These are phyloP conservation scores for Neoarthrinium moseri DNA, from an alignment of 2,329 filamentous ascomycete genomes.

Conservation along the genomic window DNA sequence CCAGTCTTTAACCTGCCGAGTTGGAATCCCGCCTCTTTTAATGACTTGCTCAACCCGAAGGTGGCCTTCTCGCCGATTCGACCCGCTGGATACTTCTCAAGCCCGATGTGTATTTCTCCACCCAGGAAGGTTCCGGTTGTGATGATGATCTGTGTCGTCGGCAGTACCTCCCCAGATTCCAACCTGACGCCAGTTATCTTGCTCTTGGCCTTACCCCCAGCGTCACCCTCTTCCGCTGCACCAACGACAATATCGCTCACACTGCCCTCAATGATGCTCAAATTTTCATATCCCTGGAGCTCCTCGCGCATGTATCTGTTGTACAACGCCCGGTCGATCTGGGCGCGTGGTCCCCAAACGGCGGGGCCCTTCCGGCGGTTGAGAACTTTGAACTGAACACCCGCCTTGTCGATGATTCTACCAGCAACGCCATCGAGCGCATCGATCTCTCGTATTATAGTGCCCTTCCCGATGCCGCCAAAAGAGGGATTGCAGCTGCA, in stretches of 20 bases:
- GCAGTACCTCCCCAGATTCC: slow-evolving; percentile 82
- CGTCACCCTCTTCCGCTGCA: slow-evolving; percentile 50
- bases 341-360: slow-evolving; percentile 94
- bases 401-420: slow-evolving; percentile 87
- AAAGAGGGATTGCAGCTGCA: slow-evolving; percentile 98
- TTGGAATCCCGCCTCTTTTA: slow-evolving; percentile 84
- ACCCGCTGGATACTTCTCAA: slow-evolving; percentile 81
- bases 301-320: slow-evolving; percentile 89
- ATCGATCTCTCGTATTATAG: slow-evolving; percentile 92
- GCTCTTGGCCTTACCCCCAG: slow-evolving; percentile 50
- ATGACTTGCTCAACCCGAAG: slow-evolving; percentile 85
- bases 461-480: slow-evolving; percentile 97
- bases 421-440: slow-evolving; percentile 89
- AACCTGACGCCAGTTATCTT: slow-evolving; percentile 83
- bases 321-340: slow-evolving; percentile 91
- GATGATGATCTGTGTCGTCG: slow-evolving; percentile 81
- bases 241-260: slow-evolving; percentile 88
- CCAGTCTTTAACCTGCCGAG: slow-evolving; percentile 92
- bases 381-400: slow-evolving; percentile 87
- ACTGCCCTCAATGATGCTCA: slow-evolving; percentile 80
- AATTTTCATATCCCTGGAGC: slow-evolving; percentile 71
- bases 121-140: slow-evolving; percentile 95
- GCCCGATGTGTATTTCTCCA: slow-evolving; percentile 93
- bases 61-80: slow-evolving; percentile 94
- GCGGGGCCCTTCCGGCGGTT: slow-evolving; percentile 90